phyloP scores from a whole-genome alignment of 1,284 basidiomycete species.

The Sparassis latifolia region DNA sequence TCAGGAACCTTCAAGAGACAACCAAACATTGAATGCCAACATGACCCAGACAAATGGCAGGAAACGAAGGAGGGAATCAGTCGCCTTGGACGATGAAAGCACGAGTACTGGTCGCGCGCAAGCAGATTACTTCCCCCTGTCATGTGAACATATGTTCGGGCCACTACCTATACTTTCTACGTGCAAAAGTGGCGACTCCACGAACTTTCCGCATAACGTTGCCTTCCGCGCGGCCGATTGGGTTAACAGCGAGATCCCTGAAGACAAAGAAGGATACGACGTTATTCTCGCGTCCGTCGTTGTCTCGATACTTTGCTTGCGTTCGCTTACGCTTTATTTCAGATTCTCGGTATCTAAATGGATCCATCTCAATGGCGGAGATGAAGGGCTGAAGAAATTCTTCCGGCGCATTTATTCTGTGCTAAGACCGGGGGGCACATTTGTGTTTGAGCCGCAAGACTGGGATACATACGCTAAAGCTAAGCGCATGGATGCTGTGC shows the following conservation, averaged over 20 bases:
- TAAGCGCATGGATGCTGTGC: conserved; percentile 55
- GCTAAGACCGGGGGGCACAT: conserved; percentile 50
- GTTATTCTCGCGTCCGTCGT: conserved; percentile 63
- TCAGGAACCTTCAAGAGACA: conserved; percentile 35
- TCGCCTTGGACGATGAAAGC: neutral
- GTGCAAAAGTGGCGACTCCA: conserved; percentile 22
- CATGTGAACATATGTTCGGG: conserved; percentile 69
- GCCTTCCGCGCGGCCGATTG: conserved; percentile 67
- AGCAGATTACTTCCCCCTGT: conserved; percentile 60
- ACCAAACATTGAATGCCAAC: neutral
- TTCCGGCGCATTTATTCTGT: conserved; percentile 55
- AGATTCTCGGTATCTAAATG: conserved; percentile 83
- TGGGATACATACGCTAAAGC: conserved; percentile 78
- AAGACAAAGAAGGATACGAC: conserved; percentile 58
- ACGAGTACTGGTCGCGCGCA: neutral
- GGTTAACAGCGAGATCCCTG: conserved; percentile 47
- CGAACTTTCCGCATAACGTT: conserved; percentile 70
- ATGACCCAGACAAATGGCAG: conserved; percentile 10
- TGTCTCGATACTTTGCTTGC: neutral
- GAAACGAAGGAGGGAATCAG: conserved; percentile 20
- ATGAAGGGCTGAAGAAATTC: conserved; percentile 57
- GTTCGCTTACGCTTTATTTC: neutral
- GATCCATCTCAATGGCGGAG: conserved; percentile 77
- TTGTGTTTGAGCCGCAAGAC: conserved; percentile 72
- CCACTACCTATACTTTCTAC: conserved; percentile 55